Conservation (phyloP, 371 early-diverging fungal species). For the Mortierella sp. region DNA sequence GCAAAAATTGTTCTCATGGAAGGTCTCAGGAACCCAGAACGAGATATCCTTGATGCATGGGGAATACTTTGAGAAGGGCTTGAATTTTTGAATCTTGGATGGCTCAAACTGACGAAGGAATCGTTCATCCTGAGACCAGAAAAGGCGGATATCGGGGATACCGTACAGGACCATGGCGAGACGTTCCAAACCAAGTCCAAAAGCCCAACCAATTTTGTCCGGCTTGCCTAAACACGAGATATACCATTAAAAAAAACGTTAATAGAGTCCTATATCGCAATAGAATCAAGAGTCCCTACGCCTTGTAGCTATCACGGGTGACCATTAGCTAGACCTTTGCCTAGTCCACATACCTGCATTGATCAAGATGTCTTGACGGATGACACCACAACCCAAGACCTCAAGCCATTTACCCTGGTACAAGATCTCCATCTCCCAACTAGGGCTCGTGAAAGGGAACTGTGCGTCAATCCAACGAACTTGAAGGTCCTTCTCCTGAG, state of each 20-base stretch:
- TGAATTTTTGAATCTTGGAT: constrained; percentile 73
- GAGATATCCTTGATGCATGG: constrained; percentile 94
- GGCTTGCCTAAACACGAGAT: constrained; percentile 56
- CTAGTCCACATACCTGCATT: constrained; percentile 66
- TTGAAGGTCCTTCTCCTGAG: constrained; percentile 71
- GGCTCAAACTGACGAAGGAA: constrained; percentile 88
- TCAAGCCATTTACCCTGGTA: constrained; percentile 97
- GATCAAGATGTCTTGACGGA: constrained; percentile 85
- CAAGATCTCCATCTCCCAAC: constrained; percentile 96
- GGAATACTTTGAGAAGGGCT: constrained; percentile 86
- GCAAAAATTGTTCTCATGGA: constrained; percentile 94
- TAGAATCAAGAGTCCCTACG: not conserved
- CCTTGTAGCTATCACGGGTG: no score
- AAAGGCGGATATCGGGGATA: constrained; percentile 96
- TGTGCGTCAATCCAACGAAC: constrained; percentile 97
- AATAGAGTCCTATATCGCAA: not conserved
- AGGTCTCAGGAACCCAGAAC: constrained; percentile 80
- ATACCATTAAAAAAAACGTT: not conserved
- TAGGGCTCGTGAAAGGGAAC: constrained; percentile 97
- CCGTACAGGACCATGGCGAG: constrained; percentile 96
- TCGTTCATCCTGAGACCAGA: constrained; percentile 94
- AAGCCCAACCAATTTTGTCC: constrained; percentile 95
- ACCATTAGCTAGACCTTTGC: no score
- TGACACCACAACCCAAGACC: constrained; percentile 94
- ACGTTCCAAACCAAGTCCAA: constrained; percentile 97